Base-by-base conservation (phyloP, 805 yeast species). In the Suhomyces prunicola region DNA sequence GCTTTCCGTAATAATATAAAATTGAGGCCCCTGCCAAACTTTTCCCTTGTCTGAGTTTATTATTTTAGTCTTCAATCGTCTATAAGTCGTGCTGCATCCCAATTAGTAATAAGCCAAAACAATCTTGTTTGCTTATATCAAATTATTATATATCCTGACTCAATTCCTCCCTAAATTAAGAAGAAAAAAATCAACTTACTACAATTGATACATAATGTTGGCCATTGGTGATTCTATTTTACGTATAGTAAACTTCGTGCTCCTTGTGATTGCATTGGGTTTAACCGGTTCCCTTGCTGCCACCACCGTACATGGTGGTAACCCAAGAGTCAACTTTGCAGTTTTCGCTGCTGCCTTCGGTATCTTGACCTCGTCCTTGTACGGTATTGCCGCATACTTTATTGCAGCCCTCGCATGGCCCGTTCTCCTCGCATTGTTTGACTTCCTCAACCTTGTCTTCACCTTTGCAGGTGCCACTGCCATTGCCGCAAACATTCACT, bases 391-490 rank as follows among this genome's bases (percentile, higher is more conserved):
- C 50, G 97, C 97, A 40, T 84, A 81, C 77, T 84, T 94, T 63
- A 65, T 90, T 60, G 83, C 85, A 55, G 84, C 84, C 63, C 79
- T 93, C 57, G 96, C 96, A 44, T 88, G 96, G 87, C 98, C 98
- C 61, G 71, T 89, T 49, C 71, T 92, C 61, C 72, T 90, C 68
- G 84, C 87, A 54, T 63, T 76, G 52, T 76, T 90, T 67, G 99
- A 94, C 79, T 86, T 90, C 77, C 78, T 94, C 74, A 91, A 91
- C 82, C 74, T 85, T 63, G 88, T 92, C 62, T 94, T 94, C 85
- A 85, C 97, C 53, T 90, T 94, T 72, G 85, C 98, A 48, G 98
- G 90, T 60, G 98, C 92, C 65, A 85, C 96, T 54, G 97, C 97
- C 50, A 78, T 94, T 68, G 98, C 98, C 50, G 96, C 90, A 55